These are phyloP conservation scores for Populus davidiana DNA, from an alignment of 345 rosid species.

Conservation along the genomic window DNA sequence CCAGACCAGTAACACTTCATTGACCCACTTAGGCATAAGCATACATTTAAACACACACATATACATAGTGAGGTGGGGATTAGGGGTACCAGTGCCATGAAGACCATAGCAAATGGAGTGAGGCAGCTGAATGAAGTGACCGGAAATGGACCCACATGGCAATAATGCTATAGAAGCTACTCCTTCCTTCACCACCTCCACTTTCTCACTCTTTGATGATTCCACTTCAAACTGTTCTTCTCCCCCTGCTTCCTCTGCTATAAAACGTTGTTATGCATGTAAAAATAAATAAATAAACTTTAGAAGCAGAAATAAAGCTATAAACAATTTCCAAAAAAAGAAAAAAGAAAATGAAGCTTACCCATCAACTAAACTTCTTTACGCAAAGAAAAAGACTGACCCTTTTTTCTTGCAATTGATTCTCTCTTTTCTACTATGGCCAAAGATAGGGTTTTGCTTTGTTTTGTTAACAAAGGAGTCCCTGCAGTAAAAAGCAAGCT, in stretches of 20 bases:
- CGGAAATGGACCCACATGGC: constrained; percentile 81
- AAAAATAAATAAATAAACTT: background rate
- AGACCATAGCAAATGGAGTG: constrained; percentile 84
- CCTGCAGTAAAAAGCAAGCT: too few species aligned
- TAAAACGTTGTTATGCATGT: background rate
- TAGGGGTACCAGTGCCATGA: constrained; percentile 65
- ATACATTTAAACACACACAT: too few species aligned
- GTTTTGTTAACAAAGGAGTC: too few species aligned
- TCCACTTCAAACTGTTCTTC: constrained; percentile 1
- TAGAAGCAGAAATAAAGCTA: background rate
- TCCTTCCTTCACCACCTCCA: constrained; percentile 62
- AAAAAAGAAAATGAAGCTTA: background rate
- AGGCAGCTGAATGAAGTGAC: constrained; percentile 85
- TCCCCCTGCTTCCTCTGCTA: constrained; percentile 33
- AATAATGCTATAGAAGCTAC: constrained; percentile 82
- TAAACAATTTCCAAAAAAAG: background rate
- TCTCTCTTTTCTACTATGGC: background rate
- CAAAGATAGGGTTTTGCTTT: too few species aligned
- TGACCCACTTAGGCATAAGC: too few species aligned
- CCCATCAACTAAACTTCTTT: constrained; percentile 9
- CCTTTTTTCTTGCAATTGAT: constrained; percentile 2
- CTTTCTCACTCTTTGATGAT: constrained; percentile 20
- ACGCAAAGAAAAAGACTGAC: background rate
- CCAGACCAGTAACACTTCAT: background rate
- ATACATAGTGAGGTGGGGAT: background rate